Base-by-base conservation (phyloP, 2,329 filamentous ascomycete species). In the Sphaceloma murrayae region DNA sequence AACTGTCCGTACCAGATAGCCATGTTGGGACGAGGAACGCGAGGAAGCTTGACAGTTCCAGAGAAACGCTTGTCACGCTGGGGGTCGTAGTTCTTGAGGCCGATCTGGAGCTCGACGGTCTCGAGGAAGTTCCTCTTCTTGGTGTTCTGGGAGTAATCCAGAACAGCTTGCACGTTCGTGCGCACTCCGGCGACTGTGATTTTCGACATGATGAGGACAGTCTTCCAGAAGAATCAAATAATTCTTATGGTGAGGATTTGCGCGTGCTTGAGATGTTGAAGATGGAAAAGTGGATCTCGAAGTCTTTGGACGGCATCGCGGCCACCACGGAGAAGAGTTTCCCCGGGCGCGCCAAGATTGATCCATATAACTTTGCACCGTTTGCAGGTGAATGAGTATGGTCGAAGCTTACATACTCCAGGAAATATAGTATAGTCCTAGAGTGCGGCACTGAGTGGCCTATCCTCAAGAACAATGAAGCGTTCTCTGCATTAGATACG, bases 21-120 rank as follows among this genome's bases (percentile, higher is more conserved):
- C 85, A 93, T 91, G 75, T 80, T 80, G 67, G 86, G 91, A 67
- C 86, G 87, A 61, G 88, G 91, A 59, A 96, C 77, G 63, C 79
- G 76, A 58, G 89, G 88, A 63, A 96, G 84, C 75, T 83, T 87
- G 77, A 98, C 85, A 70, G 91, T 96, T 72, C 91, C 91, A 48
- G 85, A 94, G 89, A 98, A 98, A 94, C 89, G 89, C 89, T 98
- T 98, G 77, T 98, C 91, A 86, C 91, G 89, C 82, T 96, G 78
- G 66, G 91, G 89, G 69, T 98, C 60, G 51, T 94, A 94, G 82
- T 94, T 94, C 84, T 94, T 93, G 67, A 94, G 80, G 69, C 85
- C 85, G 76, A 93, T 91, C 70, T 86, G 78, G 59, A 84, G 65
- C 59, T 70, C 67, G 56, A 48, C 46, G 43, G 61, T 64, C 57